phyloP scores from a whole-genome alignment of 2,329 filamentous ascomycete genomes.

The Colletotrichum magnum region DNA sequence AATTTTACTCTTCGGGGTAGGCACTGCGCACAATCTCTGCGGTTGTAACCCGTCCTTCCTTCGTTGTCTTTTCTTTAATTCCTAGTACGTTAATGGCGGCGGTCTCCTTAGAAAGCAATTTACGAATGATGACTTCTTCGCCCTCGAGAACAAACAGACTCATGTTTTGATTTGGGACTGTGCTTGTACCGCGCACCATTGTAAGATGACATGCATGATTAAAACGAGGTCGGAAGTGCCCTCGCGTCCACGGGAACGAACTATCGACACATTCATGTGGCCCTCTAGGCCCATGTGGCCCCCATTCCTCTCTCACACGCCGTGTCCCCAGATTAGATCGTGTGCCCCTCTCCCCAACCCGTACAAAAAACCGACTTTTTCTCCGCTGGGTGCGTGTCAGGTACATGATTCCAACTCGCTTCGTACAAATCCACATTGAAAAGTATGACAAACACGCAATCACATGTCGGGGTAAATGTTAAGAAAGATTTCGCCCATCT shows the following conservation, averaged over 20 bases:
- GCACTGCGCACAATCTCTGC: no score
- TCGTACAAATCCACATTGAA: neutral
- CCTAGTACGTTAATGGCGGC: no score
- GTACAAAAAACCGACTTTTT: no score
- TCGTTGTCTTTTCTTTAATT: neutral
- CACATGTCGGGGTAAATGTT: neutral
- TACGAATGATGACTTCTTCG: constrained; percentile 18
- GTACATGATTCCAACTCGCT: neutral
- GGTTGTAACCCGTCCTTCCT: neutral
- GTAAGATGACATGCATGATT: no score
- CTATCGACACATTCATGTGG: neutral
- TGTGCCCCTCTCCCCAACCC: neutral
- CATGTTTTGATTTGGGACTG: no score
- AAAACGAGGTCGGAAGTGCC: neutral
- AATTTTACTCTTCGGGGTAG: constrained; percentile 1
- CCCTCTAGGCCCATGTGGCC: neutral
- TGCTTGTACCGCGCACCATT: no score
- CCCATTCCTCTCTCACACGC: neutral
- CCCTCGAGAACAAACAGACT: no score
- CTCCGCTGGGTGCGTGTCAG: no score
- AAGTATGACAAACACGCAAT: constrained; percentile 9
- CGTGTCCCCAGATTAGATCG: neutral
- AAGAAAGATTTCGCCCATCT: neutral
- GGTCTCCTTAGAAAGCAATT: neutral
- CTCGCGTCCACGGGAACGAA: neutral